Percentiles rank a stretch among this genome's conserved stretches.
phyloP scores from a whole-genome alignment of 441 rosid genomes.

The Eutrema salsugineum region DNA sequence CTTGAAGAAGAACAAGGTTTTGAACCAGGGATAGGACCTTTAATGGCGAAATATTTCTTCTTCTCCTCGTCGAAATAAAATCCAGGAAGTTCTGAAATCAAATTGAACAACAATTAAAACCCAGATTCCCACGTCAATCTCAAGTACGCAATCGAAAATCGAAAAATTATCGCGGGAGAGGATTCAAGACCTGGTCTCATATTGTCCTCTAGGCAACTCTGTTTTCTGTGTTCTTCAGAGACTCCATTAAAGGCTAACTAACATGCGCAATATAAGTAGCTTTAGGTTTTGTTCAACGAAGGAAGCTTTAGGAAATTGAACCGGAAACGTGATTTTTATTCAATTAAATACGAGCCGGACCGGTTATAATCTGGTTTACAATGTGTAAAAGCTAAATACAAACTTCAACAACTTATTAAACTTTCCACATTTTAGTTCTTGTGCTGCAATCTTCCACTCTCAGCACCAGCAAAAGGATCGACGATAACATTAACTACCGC shows the following conservation, averaged over 20 bases:
- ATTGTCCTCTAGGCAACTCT: background rate
- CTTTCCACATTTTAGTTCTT: conserved; percentile 54
- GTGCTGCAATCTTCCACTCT: conserved; percentile 93
- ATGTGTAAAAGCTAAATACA: background rate
- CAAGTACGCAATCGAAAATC: background rate
- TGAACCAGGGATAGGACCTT: conserved; percentile 66
- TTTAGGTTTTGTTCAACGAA: conserved; percentile 6
- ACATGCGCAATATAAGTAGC: background rate
- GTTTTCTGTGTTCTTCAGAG: background rate
- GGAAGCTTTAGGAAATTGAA: background rate
- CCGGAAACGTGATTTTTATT: conserved; percentile 16
- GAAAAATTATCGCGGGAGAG: background rate
- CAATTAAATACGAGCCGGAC: background rate
- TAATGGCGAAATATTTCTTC: conserved; percentile 68
- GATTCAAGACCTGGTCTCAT: conserved; percentile 29
- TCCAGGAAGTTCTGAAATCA: conserved; percentile 60
- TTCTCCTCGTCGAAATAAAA: conserved; percentile 71
- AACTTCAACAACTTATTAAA: background rate
- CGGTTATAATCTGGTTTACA: conserved; percentile 7
- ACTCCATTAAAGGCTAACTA: conserved; percentile 9
- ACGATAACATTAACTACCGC: conserved; percentile 73
- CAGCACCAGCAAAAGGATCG: conserved; percentile 93
- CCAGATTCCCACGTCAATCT: background rate
- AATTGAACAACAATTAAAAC: background rate
- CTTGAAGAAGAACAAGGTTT: conserved; percentile 36